Conservation (phyloP, 768 basidiomycete genomes). For the Leccinum ochraceum region DNA sequence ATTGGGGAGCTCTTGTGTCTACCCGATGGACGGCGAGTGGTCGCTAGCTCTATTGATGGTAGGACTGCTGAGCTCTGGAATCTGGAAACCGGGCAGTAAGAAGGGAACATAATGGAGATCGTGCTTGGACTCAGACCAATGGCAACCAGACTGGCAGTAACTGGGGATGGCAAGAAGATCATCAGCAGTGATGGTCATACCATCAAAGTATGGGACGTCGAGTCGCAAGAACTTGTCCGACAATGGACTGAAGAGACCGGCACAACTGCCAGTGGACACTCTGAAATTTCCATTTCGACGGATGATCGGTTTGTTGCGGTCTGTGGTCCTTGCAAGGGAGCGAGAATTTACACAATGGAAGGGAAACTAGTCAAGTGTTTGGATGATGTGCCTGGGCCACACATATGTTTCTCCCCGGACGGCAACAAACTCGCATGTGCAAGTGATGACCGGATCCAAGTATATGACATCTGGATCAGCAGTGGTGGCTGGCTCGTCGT, state of each 20-base stretch:
- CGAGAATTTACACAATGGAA: background rate
- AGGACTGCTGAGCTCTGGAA: conserved; percentile 1
- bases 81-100: conserved; percentile 7
- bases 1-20: background rate
- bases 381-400: too few relatives aligned
- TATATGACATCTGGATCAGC: background rate
- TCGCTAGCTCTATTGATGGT: background rate
- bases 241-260: background rate
- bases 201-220: background rate
- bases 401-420: background rate
- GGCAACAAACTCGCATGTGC: background rate
- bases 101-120: background rate
- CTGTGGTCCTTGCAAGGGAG: background rate
- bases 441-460: background rate
- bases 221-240: background rate
- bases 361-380: background rate
- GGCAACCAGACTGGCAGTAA: background rate
- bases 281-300: background rate
- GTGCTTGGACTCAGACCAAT: background rate
- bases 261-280: too few relatives aligned
- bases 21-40: conserved; percentile 9
- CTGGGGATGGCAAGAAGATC: background rate
- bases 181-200: background rate
- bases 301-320: background rate
- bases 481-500: too few relatives aligned